These are phyloP conservation scores for Ceriops decandra DNA, from an alignment of 345 rosid genomes.

Conservation along the genomic window DNA sequence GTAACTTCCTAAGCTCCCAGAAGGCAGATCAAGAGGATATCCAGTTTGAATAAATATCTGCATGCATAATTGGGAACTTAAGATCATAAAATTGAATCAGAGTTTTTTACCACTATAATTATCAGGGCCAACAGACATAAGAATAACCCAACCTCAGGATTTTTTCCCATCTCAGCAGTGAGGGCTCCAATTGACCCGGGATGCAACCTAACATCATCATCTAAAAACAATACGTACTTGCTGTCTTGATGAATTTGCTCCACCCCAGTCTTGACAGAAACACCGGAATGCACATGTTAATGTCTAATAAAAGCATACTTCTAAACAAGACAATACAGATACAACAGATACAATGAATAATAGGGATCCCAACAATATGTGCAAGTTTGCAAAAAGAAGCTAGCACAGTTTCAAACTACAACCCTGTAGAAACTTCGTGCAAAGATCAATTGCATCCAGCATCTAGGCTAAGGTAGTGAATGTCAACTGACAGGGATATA, in stretches of 20 bases:
- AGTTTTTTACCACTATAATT: slow-evolving; percentile 5
- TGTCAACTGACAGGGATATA: neutral
- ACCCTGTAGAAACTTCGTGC: neutral
- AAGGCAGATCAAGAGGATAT: slow-evolving; percentile 96
- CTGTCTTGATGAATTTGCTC: slow-evolving; percentile 85
- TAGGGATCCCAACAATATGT: slow-evolving; percentile 1
- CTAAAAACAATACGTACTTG: slow-evolving; percentile 88
- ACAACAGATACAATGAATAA: neutral
- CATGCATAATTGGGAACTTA: slow-evolving; percentile 25
- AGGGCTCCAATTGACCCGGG: slow-evolving; percentile 98
- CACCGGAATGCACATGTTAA: slow-evolving; percentile 8
- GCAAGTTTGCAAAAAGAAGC: slow-evolving; percentile 1
- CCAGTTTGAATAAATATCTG: slow-evolving; percentile 99
- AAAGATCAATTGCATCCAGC: neutral
- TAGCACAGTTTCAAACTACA: slow-evolving; percentile 5
- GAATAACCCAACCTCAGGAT: slow-evolving; percentile 61
- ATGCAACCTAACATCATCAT: slow-evolving; percentile 96
- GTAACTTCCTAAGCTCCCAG: slow-evolving; percentile 97
- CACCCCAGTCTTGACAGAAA: slow-evolving; percentile 69
- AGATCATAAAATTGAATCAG: slow-evolving; percentile 11
- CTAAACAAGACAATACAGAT: slow-evolving; percentile 1
- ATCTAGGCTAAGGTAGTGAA: slow-evolving; percentile 2
- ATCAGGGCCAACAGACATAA: slow-evolving; percentile 2
- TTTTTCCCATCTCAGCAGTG: slow-evolving; percentile 87
- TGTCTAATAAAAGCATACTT: slow-evolving; percentile 12